A percentile compares a stretch with the other conserved stretches of the same genome.
These are phyloP conservation scores for Flaveria bidentis DNA, from an alignment of 129 eudicot genomes.

Conservation along the genomic window DNA sequence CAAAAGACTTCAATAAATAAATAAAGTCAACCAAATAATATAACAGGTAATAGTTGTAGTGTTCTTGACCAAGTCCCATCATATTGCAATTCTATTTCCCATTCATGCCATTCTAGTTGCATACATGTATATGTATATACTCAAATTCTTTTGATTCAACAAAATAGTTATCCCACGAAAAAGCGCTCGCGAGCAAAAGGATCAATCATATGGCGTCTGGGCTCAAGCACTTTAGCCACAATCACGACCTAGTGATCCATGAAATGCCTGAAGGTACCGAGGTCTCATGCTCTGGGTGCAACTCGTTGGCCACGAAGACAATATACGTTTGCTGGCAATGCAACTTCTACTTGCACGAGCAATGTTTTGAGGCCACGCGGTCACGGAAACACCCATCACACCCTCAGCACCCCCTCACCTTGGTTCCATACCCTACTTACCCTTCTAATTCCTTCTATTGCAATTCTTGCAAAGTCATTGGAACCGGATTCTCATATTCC, in stretches of 20 bases:
- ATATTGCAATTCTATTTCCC: not conserved
- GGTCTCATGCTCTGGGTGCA: conserved; percentile 54
- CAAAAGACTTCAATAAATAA: conserved; percentile 18
- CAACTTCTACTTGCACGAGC: conserved; percentile 38
- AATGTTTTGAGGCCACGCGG: conserved; percentile 36
- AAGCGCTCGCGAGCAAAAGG: too few relatives aligned
- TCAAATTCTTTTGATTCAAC: not conserved
- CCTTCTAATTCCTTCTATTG: conserved; percentile 47
- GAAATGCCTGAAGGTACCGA: conserved; percentile 54
- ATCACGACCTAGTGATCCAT: conserved; percentile 47
- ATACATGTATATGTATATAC: conserved; percentile 4
- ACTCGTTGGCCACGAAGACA: conserved; percentile 33
- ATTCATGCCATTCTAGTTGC: not conserved
- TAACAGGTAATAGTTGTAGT: not conserved
- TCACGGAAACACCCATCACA: conserved; percentile 44
- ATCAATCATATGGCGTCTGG: conserved; percentile 47
- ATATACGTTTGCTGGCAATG: conserved; percentile 36
- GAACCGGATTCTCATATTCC: conserved; percentile 46
- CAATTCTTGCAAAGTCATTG: conserved; percentile 41
- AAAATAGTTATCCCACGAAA: conserved; percentile 2
- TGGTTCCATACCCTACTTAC: conserved; percentile 43
- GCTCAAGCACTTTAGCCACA: conserved; percentile 73
- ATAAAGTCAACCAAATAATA: conserved; percentile 29
- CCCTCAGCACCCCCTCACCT: conserved; percentile 37
- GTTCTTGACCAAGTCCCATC: conserved; percentile 21